Conservation (phyloP, 2,329 filamentous ascomycete species). For the Fusarium dimerum region DNA sequence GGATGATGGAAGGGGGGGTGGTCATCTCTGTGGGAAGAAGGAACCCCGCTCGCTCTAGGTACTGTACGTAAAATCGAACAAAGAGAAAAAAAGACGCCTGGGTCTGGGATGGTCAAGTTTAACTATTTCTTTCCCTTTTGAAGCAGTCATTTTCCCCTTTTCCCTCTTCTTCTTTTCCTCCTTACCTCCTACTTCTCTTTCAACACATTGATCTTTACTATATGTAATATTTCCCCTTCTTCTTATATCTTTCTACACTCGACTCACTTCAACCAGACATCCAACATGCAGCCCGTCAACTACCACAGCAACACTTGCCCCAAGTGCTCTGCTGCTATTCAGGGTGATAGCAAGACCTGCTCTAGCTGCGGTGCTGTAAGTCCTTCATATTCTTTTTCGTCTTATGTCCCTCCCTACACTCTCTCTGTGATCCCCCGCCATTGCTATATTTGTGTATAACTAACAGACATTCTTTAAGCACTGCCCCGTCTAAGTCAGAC, state of each 20-base stretch:
- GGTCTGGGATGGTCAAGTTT: too few relatives aligned
- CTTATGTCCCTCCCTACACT: not conserved
- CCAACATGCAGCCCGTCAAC: constrained; percentile 39
- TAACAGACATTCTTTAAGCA: constrained; percentile 15
- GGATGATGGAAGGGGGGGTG: too few relatives aligned
- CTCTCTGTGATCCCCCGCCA: not conserved
- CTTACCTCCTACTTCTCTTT: not conserved
- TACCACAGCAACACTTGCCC: constrained; percentile 48
- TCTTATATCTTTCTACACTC: not conserved
- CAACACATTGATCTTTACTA: not conserved
- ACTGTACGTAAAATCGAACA: too few relatives aligned
- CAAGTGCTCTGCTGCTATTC: constrained; percentile 54
- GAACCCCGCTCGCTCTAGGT: too few relatives aligned
- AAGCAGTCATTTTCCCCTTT: too few relatives aligned
- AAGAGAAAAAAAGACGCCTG: too few relatives aligned
- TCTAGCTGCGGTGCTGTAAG: constrained; percentile 58
- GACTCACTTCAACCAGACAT: not conserved
- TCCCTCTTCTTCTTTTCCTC: too few relatives aligned
- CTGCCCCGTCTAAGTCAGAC: constrained; percentile 27
- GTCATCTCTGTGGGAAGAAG: too few relatives aligned
- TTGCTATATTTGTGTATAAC: not conserved
- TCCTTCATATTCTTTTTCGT: constrained; percentile 10
- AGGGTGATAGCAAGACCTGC: constrained; percentile 53
- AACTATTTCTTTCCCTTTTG: too few relatives aligned
- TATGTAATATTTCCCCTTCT: not conserved